Evolutionary conservation across 108 stramenopile genomes (phyloP).

Genomic region (Nannochloropsis gaditana): DNA sequence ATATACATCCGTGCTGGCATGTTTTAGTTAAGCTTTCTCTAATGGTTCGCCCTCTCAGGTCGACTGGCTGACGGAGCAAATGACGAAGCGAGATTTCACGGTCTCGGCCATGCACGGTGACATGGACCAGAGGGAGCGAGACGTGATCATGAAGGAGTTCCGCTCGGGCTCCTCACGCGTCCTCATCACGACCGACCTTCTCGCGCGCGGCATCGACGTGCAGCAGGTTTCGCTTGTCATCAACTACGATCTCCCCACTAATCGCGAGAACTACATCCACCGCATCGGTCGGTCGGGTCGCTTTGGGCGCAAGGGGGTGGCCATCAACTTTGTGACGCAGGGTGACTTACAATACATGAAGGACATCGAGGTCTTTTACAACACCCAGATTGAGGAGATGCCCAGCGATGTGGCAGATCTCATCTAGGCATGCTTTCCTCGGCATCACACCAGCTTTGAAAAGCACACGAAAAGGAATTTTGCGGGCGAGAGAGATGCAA

Average conservation of each 20-base stretch:
- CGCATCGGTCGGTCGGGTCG: slow-evolving; percentile 99
- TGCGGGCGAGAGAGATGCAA: no score
- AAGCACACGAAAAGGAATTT: no score
- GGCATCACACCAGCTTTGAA: no score
- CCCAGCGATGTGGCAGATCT: slow-evolving; percentile 57
- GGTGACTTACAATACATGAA: slow-evolving; percentile 94
- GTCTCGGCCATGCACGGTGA: slow-evolving; percentile 99
- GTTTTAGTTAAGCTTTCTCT: not conserved
- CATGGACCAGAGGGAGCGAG: slow-evolving; percentile 99
- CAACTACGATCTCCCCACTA: slow-evolving; percentile 99
- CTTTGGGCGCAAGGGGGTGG: slow-evolving; percentile 99
- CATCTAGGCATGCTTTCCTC: slow-evolving; percentile 31
- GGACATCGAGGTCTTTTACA: slow-evolving; percentile 99
- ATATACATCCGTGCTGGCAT: not conserved
- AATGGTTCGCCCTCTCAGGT: slow-evolving; percentile 23
- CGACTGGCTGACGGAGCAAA: slow-evolving; percentile 95
- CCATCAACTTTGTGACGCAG: slow-evolving; percentile 95
- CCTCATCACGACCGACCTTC: slow-evolving; percentile 95
- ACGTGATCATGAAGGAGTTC: slow-evolving; percentile 99
- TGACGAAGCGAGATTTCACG: slow-evolving; percentile 83
- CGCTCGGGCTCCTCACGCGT: slow-evolving; percentile 98
- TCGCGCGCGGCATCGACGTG: slow-evolving; percentile 75
- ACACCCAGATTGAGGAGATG: slow-evolving; percentile 97
- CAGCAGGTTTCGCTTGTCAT: slow-evolving; percentile 99
- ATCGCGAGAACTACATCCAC: slow-evolving; percentile 99